Conservation (phyloP, 2,329 filamentous ascomycete genomes). For the Chaetomium olivaceum region DNA sequence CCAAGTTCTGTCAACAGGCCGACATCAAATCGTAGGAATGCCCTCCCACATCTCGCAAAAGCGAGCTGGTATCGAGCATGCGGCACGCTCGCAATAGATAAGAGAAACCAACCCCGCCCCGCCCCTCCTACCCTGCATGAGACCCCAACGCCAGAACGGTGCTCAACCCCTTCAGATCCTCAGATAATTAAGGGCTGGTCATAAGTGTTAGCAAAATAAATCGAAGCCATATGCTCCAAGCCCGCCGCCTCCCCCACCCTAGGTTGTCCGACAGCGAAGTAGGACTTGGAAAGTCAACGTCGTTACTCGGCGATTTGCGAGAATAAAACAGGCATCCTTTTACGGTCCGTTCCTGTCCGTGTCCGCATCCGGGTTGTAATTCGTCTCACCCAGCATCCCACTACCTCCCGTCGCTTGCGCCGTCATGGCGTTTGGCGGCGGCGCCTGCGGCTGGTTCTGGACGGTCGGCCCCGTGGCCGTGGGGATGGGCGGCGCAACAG, state of each 20-base stretch:
- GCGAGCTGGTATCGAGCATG: conserved; percentile 9
- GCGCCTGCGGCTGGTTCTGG: conserved; percentile 57
- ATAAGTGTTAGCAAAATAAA: conserved; percentile 3
- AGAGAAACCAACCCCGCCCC: neutral
- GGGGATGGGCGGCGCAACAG: conserved; percentile 40
- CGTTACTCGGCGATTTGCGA: neutral
- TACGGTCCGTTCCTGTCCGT: conserved; percentile 17
- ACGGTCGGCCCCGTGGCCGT: conserved; percentile 56
- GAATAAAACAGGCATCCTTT: neutral
- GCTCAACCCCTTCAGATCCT: conserved; percentile 12
- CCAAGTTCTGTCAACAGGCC: neutral
- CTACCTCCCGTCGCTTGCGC: conserved; percentile 45
- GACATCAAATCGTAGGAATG: conserved; percentile 13
- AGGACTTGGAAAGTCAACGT: neutral
- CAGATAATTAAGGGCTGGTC: conserved; percentile 10
- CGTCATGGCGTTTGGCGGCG: conserved; percentile 59
- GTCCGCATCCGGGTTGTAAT: conserved; percentile 61
- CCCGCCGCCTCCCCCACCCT: neutral
- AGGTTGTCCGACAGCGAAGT: neutral
- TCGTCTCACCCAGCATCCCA: conserved; percentile 67
- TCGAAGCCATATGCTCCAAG: neutral
- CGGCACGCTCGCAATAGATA: neutral
- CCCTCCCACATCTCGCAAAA: neutral
- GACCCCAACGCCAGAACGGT: conserved; percentile 12
- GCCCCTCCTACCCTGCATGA: neutral